phyloP scores from a whole-genome alignment of 2,329 filamentous ascomycete genomes.

The Periconia sp. region DNA sequence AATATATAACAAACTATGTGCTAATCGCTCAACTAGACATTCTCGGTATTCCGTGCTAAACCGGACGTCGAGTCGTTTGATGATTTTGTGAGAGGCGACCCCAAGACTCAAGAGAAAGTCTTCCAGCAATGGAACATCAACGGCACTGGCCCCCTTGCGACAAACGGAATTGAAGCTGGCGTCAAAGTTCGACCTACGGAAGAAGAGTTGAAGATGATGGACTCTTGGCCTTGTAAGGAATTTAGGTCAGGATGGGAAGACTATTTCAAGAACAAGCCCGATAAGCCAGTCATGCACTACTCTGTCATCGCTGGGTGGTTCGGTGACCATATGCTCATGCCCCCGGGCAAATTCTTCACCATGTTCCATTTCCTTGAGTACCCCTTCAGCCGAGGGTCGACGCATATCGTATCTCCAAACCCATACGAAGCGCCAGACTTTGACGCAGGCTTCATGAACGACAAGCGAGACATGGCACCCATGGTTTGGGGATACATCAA shows the following conservation, averaged over 20 bases:
- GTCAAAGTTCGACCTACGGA: conserved; percentile 75
- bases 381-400: conserved; percentile 72
- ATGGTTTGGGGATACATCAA: conserved; percentile 83
- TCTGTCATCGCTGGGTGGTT: conserved; percentile 64
- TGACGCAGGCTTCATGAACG: conserved; percentile 82
- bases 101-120: conserved; percentile 70
- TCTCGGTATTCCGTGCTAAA: conserved; percentile 71
- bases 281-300: conserved; percentile 88
- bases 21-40: conserved; percentile 48
- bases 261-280: conserved; percentile 82
- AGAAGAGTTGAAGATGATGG: conserved; percentile 68
- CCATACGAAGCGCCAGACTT: conserved; percentile 77
- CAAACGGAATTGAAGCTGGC: conserved; percentile 78
- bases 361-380: conserved; percentile 84
- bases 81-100: conserved; percentile 75
- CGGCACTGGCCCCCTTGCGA: conserved; percentile 74
- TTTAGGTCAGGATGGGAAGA: conserved; percentile 76
- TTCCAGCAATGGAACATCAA: conserved; percentile 79
- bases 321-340: conserved; percentile 59
- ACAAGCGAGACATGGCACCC: conserved; percentile 80
- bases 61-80: conserved; percentile 77
- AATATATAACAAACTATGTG: background rate
- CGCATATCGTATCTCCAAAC: conserved; percentile 70
- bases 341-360: conserved; percentile 77
- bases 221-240: conserved; percentile 72